Evolutionary conservation across 2,329 filamentous ascomycete genomes (phyloP).

Genomic region (Verticillium zaregamsianum): DNA sequence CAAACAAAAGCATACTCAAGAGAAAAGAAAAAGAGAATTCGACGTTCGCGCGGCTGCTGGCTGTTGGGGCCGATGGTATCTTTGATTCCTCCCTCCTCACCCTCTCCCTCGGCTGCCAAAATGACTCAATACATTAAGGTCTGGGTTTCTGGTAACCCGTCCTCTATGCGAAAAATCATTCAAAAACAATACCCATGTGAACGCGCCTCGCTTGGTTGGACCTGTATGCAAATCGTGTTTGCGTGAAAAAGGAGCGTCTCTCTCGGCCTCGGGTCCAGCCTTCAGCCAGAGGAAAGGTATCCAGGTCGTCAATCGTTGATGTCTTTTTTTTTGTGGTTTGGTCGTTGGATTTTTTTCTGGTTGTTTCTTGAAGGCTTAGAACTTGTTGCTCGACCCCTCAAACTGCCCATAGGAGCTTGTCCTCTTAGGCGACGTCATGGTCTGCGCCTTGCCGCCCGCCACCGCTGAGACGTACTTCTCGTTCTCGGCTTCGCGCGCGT

Average conservation of each 20-base stretch:
- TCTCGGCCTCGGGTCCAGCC: conserved; percentile 15
- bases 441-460: conserved; percentile 13
- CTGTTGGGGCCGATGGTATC: conserved; percentile 9
- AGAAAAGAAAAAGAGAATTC: conserved; percentile 7
- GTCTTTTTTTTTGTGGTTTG: not conserved
- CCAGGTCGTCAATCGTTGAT: not conserved
- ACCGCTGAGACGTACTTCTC: conserved; percentile 20
- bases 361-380: conserved; percentile 3
- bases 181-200: not conserved
- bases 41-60: conserved; percentile 4
- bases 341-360: not conserved
- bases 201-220: not conserved
- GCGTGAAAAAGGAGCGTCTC: conserved; percentile 4
- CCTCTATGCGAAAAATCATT: not conserved
- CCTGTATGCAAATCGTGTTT: not conserved
- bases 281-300: conserved; percentile 8
- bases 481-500: conserved; percentile 15
- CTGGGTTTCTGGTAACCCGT: not conserved
- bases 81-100: conserved; percentile 3
- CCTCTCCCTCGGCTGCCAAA: not conserved
- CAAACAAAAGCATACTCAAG: conserved; percentile 5
- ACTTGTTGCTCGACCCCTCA: conserved; percentile 15
- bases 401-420: conserved; percentile 30
- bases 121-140: not conserved
- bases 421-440: conserved; percentile 25